Conservation (phyloP, 2,329 filamentous ascomycete genomes). For the Diaporthe capsici region DNA sequence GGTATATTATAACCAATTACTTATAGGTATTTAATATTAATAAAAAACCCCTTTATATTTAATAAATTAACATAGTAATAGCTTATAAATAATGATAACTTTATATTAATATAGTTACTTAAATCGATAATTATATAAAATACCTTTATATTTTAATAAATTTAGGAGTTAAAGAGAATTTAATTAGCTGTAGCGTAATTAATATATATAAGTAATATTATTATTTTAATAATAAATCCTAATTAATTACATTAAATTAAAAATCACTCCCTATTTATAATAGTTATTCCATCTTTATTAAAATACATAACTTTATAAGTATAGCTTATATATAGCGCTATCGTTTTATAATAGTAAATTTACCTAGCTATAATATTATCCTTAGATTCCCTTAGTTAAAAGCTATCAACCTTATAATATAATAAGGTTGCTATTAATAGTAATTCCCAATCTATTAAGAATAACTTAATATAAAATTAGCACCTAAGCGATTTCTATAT, state of each 20-base stretch:
- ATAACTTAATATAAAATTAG: neutral
- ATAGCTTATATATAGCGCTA: neutral
- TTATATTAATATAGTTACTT: neutral
- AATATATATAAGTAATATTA: neutral
- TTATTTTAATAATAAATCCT: neutral
- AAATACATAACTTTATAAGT: neutral
- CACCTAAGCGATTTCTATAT: neutral
- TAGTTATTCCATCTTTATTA: neutral
- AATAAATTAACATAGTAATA: neutral
- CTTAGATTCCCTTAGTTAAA: no score
- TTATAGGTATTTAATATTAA: neutral
- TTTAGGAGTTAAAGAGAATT: neutral
- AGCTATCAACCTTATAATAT: no score
- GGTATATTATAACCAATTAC: neutral
- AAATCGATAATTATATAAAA: neutral
- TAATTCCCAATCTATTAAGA: neutral
- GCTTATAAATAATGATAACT: neutral
- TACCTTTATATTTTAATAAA: slow-evolving; percentile 1
- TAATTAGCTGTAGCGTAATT: neutral
- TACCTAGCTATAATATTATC: no score
- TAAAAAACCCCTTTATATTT: neutral
- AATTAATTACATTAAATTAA: neutral
- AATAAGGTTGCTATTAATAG: no score
- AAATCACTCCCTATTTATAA: neutral
- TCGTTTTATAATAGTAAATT: no score